Base-by-base conservation (phyloP, 2,329 filamentous ascomycete species). In the Aspergillus oerlinghausenensis region DNA sequence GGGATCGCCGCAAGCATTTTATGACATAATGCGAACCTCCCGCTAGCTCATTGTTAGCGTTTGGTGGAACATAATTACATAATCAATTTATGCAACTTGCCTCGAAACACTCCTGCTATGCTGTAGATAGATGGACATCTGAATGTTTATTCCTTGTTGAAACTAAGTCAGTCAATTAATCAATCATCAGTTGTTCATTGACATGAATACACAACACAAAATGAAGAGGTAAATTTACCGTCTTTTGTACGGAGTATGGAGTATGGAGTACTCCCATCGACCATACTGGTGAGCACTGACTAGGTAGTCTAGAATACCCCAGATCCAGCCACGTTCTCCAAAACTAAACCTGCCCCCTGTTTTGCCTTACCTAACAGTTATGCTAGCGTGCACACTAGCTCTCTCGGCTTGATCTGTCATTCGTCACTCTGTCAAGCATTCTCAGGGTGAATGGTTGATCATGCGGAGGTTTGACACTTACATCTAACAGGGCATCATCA, bases 11-110 rank as follows among this genome's bases (percentile, higher is more conserved):
- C 55, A 52, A 52, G 59, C 56, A 58, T 64, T 63, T 55, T 64
- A 61, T 65, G 63, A 65, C 63, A 62, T 65, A 65, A 65, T 65
- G 58, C 49, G 62, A 64, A 63, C 56, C 55, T 58, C 49, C 51
- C 54, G 47, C 56, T 50, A 49, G 35, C 51, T 19, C 38, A 50
- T 60, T 58, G 57, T 58, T 58, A 57, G 60, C 61, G 60, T 14
- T 6, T 38, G 6, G 14, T 38, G 14, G 2, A 38, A 17, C 32
- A 38, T 38, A 38, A 38, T 38, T 38, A 38, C 32, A 38, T 38
- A 38, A 38, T 38, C 32, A 38, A 6, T 38, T 38, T 38, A 38
- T 38, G 17, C 32, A 35, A 3, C 29, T 14, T 14, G 11, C 0
- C 29, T 14, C 11, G 5, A 14, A 35, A 14, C 32, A 35, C 2